Evolutionary conservation across 352 stramenopile genomes (phyloP).

Genomic region (Globisporangium ultimum): DNA sequence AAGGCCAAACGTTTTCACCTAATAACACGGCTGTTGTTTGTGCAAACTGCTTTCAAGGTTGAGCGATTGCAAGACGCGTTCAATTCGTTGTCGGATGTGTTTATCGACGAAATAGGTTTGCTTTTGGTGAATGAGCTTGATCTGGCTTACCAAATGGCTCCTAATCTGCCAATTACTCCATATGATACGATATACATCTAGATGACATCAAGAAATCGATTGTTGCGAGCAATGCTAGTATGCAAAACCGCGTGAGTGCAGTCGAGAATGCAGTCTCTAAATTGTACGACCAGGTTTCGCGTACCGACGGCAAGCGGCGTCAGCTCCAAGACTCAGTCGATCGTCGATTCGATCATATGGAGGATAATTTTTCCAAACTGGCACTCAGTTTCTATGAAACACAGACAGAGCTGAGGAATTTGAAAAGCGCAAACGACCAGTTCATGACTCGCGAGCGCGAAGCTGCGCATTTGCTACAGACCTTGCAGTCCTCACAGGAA

Average conservation of each 20-base stretch:
- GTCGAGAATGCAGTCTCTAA: conserved; percentile 31
- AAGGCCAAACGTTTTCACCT: too few relatives aligned
- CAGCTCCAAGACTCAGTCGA: conserved; percentile 38
- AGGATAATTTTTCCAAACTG: conserved; percentile 51
- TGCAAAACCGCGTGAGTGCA: conserved; percentile 24
- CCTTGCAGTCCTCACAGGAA: conserved; percentile 45
- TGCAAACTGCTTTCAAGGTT: conserved; percentile 21
- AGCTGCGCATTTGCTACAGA: conserved; percentile 30
- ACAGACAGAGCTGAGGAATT: conserved; percentile 33
- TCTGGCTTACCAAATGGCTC: neutral
- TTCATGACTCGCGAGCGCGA: conserved; percentile 47
- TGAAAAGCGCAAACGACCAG: conserved; percentile 43
- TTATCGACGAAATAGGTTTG: conserved; percentile 45
- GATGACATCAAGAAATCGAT: conserved; percentile 23
- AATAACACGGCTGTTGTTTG: too few relatives aligned
- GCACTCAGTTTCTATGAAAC: conserved; percentile 43
- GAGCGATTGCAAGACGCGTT: conserved; percentile 49
- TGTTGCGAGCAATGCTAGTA: conserved; percentile 18
- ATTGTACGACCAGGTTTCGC: conserved; percentile 29
- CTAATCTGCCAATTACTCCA: neutral
- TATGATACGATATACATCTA: neutral
- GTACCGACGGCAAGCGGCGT: conserved; percentile 35
- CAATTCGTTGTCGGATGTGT: conserved; percentile 51
- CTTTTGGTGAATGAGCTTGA: neutral
- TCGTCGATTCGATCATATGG: conserved; percentile 31